Evolutionary conservation across 768 basidiomycete genomes (phyloP), one percentile per base, ranked within the genome.

Genomic region (Ephemerocybe angulata): DNA sequence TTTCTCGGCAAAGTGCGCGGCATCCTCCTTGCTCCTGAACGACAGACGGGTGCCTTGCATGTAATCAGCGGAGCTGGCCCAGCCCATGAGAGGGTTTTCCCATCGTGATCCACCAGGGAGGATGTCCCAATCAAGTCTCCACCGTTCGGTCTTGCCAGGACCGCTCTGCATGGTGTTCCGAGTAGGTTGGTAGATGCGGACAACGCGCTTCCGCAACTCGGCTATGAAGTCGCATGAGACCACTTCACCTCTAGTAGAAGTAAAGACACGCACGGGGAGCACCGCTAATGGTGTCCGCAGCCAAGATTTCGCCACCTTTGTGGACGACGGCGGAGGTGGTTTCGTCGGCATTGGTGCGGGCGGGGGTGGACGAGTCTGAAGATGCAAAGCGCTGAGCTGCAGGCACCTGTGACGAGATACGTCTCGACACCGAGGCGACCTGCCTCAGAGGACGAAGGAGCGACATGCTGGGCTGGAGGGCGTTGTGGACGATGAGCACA

Each of bases 71-170:
- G 93, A 93, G 75, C 87, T 90, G 0, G 94, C 95, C 78, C 83
- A 99, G 41, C 96, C 96, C 92, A 98, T 99, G 61, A 99, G 69
- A 3, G 93, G 92, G 66, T 98, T 99, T 79, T 98, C 94, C 96
- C 96, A 99, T 50, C 96, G 81, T 12, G 91, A 93, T 27, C 82
- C 86, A 30, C 95, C 93, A 55, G 83, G 84, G n/a, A 98, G 75
- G 54, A 85, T 85, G 63, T 98, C 96, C 77, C 87, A 98, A 70
- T 98, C 96, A 64, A 99, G 84, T 60, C 92, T 78, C 96, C 96
- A 99, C 62, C 88, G 85, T 60, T 88, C 82, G 11, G 84, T 82
- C 71, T 94, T 94, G 50, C 84, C 86, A 38, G 85, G 80, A 47
- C 92, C 96, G 52, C 92, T 94, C 72, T 98, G 94, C 85, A 96